A percentile compares a stretch with the other conserved stretches of the same genome.
Evolutionary conservation across 106 monocot genomes (phyloP).

Genomic region (Triglochin maritima): DNA sequence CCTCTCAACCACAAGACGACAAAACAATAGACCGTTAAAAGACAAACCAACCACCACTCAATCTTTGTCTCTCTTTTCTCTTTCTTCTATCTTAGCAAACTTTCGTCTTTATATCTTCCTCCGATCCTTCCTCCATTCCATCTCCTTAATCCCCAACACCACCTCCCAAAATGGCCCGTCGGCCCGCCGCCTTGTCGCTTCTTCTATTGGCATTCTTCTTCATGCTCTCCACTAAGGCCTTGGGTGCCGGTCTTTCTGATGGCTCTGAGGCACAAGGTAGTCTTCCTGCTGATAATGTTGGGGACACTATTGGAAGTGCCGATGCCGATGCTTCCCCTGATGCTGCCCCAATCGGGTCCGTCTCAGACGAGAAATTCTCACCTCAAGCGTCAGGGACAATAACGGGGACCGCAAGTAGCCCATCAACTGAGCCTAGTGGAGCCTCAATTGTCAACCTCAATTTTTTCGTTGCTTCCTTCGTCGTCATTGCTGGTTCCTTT

Average conservation of each 20-base stretch:
- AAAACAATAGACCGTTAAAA: neutral
- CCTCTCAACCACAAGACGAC: neutral
- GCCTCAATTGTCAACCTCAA: too few species aligned
- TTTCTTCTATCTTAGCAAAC: neutral
- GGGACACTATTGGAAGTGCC: neutral
- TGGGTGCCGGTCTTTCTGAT: neutral
- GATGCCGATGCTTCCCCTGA: neutral
- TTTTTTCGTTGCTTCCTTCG: too few species aligned
- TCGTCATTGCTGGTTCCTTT: too few species aligned
- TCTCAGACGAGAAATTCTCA: neutral
- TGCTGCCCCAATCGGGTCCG: neutral
- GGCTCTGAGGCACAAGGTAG: neutral
- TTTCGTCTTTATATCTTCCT: neutral
- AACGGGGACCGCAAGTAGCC: too few species aligned
- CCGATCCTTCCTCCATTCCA: neutral
- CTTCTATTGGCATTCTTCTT: too few species aligned
- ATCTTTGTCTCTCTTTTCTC: neutral
- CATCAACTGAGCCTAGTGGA: too few species aligned
- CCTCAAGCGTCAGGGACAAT: too few species aligned
- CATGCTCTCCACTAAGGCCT: neutral
- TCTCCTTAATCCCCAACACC: neutral
- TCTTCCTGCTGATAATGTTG: neutral
- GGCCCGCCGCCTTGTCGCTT: too few species aligned
- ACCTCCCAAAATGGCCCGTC: too few species aligned
- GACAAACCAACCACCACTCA: neutral